Evolutionary conservation across 345 rosid species (phyloP), one percentile per base, ranked within the genome.

Genomic region (Carallia pectinifolia): DNA sequence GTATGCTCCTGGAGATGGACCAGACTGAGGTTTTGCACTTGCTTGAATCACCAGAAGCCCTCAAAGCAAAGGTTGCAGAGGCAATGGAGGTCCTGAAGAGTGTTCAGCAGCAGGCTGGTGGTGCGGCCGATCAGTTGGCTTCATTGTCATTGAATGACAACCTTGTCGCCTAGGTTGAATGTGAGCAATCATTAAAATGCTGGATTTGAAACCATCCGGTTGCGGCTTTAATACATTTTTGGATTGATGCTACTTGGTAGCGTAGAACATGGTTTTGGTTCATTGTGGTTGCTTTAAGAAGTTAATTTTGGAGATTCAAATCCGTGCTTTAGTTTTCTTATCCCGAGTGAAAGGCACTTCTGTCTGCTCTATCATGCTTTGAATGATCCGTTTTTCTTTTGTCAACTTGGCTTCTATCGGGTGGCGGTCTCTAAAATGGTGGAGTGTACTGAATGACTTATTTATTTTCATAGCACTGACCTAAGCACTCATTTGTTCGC

Each of bases 1-100:
- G 97, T 23, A 91, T 94, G 98, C 97, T 94, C 67, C 75, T 94
- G 77, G 98, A 94, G 77, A 94, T 94, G 98, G 98, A 94, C 44
- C 96, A 91, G 80, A 87, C 98, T 0, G 97, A 91, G 86, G 95
- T 94, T 69, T 69, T 94, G 66, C 98, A 91, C 84, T 80, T 94
- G 84, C 86, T 93, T 3, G 98, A 93, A 79, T 90, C 98, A 47
- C 97, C 98, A 2, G 97, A 91, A 58, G 93, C 97, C 69, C 88
- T 94, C 61, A 91, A 84, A 74, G 77, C 91, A 0, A 94, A 94
- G 86, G 98, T 94, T 54, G 90, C 88, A 0, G 97, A 94, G 76
- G 98, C 98, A 6, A 89, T 89, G 97, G 98, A 94, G n/a, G 98
- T 94, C 47, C 85, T 91, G 66, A 88, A 89, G 80, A 89, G 79